Evolutionary conservation across 805 yeast genomes (phyloP).

Genomic region (Yamadazyma akitaensis): DNA sequence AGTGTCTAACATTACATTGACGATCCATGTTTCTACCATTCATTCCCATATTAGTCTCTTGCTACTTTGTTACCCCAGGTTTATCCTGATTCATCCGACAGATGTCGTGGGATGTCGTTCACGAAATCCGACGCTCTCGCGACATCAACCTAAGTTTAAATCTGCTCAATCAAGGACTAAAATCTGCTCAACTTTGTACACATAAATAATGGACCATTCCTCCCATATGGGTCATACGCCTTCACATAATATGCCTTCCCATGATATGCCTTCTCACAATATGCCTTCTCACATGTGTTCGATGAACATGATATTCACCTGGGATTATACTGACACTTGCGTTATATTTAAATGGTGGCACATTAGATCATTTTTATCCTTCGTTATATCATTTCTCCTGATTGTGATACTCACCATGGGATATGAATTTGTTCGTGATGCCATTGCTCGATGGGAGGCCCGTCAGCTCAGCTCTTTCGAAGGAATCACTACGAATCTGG

Average conservation of each 20-base stretch:
- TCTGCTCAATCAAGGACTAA: not conserved
- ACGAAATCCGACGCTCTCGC: not conserved
- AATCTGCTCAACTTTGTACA: not conserved
- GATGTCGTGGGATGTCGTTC: not conserved
- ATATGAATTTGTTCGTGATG: constrained; percentile 54
- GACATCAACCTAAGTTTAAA: not conserved
- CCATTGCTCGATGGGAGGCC: constrained; percentile 28
- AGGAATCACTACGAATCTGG: constrained; percentile 6
- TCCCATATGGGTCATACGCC: not conserved
- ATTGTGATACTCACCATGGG: constrained; percentile 49
- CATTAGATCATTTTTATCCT: constrained; percentile 48
- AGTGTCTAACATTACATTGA: no score
- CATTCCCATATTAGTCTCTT: no score
- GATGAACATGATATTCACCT: constrained; percentile 76
- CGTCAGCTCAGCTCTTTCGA: constrained; percentile 1
- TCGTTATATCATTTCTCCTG: constrained; percentile 50
- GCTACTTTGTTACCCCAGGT: not conserved
- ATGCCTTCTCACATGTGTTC: constrained; percentile 32
- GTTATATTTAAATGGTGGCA: constrained; percentile 82
- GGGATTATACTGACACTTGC: constrained; percentile 73
- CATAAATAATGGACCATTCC: not conserved
- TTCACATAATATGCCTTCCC: not conserved
- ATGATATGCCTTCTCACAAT: not conserved
- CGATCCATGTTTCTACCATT: no score
- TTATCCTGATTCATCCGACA: not conserved